Conservation (phyloP, 2,329 filamentous ascomycete species). For the Helotiales sp. region DNA sequence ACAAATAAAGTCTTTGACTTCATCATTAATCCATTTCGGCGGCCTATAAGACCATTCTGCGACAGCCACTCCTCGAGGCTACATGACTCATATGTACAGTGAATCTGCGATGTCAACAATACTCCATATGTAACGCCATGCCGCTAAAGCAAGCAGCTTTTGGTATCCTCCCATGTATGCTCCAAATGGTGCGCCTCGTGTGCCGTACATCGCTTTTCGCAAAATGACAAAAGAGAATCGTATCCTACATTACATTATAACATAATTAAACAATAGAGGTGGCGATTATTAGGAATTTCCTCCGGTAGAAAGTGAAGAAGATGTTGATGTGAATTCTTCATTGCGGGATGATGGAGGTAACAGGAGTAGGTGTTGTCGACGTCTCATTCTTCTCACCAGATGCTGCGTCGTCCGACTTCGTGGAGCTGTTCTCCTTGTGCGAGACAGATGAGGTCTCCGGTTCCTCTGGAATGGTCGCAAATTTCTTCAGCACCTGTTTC, state of each 20-base stretch:
- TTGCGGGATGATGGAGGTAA: too few species aligned
- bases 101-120: too few species aligned
- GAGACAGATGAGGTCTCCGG: slow-evolving; percentile 27
- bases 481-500: slow-evolving; percentile 83
- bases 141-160: too few species aligned
- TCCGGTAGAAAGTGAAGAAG: background rate
- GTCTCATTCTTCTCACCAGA: too few species aligned
- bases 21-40: too few species aligned
- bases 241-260: background rate
- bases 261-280: background rate
- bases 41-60: too few species aligned
- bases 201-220: background rate
- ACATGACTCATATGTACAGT: too few species aligned
- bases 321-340: background rate
- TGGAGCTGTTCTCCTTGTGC: slow-evolving; percentile 20
- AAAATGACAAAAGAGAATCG: background rate
- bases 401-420: too few species aligned
- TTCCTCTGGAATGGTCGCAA: slow-evolving; percentile 78
- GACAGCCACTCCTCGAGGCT: too few species aligned
- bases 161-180: background rate
- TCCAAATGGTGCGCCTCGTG: background rate
- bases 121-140: too few species aligned
- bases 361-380: too few species aligned
- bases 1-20: too few species aligned
- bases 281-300: background rate